Conservation (phyloP, 352 stramenopile genomes). For the Pythium chondricola region DNA sequence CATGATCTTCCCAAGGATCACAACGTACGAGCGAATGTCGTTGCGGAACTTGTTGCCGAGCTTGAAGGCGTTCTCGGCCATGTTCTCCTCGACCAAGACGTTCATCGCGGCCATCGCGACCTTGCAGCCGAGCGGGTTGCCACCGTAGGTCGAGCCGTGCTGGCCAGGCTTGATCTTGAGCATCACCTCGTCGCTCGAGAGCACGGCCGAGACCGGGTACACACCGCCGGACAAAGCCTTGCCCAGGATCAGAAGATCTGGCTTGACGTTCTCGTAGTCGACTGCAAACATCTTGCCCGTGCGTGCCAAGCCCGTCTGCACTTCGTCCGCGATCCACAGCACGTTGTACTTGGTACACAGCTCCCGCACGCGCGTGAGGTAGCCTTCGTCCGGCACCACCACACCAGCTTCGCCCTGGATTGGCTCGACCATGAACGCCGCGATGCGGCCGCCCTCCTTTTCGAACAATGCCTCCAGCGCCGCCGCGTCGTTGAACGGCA, state of each 20-base stretch:
- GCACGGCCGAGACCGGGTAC: constrained; percentile 96
- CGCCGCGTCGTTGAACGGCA: constrained; percentile 92
- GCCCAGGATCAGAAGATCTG: constrained; percentile 97
- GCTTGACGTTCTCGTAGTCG: constrained; percentile 95
- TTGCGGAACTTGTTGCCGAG: constrained; percentile 92
- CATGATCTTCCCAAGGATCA: no score
- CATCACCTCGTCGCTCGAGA: constrained; percentile 97
- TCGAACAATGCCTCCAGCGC: constrained; percentile 82
- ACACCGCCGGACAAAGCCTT: constrained; percentile 96
- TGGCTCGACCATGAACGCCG: constrained; percentile 98
- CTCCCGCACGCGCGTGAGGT: constrained; percentile 87
- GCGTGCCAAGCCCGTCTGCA: constrained; percentile 95
- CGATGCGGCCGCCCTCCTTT: constrained; percentile 86
- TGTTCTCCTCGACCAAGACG: constrained; percentile 95
- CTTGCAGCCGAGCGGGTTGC: constrained; percentile 95
- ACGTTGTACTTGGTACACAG: constrained; percentile 98
- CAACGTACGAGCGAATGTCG: constrained; percentile 75
- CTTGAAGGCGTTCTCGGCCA: constrained; percentile 91
- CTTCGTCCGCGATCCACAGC: constrained; percentile 98
- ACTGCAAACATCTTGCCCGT: constrained; percentile 96
- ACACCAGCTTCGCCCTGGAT: constrained; percentile 99
- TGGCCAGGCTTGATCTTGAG: constrained; percentile 96
- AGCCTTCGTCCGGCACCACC: constrained; percentile 95
- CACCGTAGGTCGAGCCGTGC: constrained; percentile 96
- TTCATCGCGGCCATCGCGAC: constrained; percentile 96